phyloP scores from a whole-genome alignment of 1,284 basidiomycete genomes.

The Athelia psychrophila region DNA sequence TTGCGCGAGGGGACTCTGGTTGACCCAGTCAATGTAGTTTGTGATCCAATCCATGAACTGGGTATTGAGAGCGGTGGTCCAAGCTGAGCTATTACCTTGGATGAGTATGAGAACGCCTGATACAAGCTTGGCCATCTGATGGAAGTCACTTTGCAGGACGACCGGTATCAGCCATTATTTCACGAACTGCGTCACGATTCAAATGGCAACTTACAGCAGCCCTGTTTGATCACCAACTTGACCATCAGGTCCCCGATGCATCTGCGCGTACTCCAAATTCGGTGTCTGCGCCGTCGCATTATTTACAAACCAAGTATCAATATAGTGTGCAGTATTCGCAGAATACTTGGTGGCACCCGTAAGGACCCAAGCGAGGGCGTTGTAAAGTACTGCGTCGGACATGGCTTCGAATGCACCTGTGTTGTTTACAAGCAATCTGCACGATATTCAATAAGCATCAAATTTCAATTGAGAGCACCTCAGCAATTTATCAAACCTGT shows the following conservation, averaged over 20 bases:
- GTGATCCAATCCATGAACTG: constrained; percentile 51
- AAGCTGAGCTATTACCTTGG: constrained; percentile 44
- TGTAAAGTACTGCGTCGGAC: constrained; percentile 34
- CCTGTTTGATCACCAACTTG: constrained; percentile 57
- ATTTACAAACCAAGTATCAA: constrained; percentile 62
- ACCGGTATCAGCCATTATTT: constrained; percentile 54
- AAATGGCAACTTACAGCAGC: constrained; percentile 51
- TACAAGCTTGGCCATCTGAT: constrained; percentile 59
- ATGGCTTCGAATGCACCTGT: background rate
- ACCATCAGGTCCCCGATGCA: constrained; percentile 56
- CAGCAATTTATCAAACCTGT: constrained; percentile 14
- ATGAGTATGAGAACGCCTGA: constrained; percentile 58
- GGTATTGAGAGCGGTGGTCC: constrained; percentile 52
- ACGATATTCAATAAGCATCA: no score
- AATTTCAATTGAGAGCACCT: no score
- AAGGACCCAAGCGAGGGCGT: constrained; percentile 53
- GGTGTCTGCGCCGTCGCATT: constrained; percentile 61
- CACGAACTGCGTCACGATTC: constrained; percentile 58
- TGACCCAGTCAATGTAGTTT: constrained; percentile 53
- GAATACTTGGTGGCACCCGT: constrained; percentile 32
- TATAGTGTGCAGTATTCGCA: constrained; percentile 37
- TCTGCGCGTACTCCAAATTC: constrained; percentile 65
- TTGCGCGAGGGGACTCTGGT: constrained; percentile 48
- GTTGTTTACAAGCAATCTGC: background rate
- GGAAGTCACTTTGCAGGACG: constrained; percentile 12